Conservation (phyloP, 495 filamentous ascomycete genomes). For the Aspergillus haitiensis region DNA sequence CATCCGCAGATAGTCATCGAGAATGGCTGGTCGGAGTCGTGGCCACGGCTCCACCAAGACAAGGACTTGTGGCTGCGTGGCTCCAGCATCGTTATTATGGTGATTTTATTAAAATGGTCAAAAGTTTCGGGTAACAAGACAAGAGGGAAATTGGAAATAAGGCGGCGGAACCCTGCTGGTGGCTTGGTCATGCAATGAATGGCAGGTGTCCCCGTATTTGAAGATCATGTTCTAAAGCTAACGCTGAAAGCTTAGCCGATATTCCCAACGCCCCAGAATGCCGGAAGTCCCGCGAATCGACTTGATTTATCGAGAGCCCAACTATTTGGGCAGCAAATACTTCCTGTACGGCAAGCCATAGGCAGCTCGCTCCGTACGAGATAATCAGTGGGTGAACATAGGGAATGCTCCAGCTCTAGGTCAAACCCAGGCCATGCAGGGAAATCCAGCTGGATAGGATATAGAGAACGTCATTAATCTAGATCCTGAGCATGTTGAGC, state of each 20-base stretch:
- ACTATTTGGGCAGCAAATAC: background rate
- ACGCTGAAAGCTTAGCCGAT: conserved; percentile 1
- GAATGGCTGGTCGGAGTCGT: conserved; percentile 8
- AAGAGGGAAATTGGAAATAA: conserved; percentile 1
- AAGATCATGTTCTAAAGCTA: background rate
- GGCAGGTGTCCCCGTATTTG: background rate
- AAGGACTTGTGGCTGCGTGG: conserved; percentile 9
- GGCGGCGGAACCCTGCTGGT: background rate
- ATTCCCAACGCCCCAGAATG: background rate
- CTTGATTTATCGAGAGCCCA: background rate
- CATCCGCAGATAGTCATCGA: conserved; percentile 5
- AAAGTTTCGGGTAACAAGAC: background rate
- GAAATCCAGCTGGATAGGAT: too few relatives aligned
- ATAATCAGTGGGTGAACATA: too few relatives aligned
- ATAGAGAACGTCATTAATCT: too few relatives aligned
- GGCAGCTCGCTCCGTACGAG: too few relatives aligned
- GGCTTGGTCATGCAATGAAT: background rate
- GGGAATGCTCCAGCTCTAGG: too few relatives aligned
- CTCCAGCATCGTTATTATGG: background rate
- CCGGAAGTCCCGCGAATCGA: background rate
- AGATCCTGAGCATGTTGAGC: too few relatives aligned
- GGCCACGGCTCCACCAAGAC: conserved; percentile 3
- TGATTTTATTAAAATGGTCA: background rate
- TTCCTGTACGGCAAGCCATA: too few relatives aligned
- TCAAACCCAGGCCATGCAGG: too few relatives aligned